These are phyloP conservation scores for Ophiocordyceps camponoti-rufipedis DNA, from an alignment of 2,329 filamentous ascomycete species.

Conservation along the genomic window DNA sequence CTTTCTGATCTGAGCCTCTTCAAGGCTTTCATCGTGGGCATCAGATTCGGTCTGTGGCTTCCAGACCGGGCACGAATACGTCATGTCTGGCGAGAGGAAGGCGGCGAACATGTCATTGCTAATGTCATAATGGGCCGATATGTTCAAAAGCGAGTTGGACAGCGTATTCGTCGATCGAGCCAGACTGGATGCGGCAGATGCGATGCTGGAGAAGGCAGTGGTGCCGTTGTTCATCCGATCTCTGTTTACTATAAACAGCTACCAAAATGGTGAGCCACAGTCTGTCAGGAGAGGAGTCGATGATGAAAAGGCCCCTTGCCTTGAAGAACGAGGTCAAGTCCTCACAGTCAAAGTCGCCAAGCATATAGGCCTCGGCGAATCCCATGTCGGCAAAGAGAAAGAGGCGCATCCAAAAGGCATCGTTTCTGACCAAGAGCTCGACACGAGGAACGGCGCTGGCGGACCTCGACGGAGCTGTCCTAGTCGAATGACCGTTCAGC, in stretches of 20 bases:
- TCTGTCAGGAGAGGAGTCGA: neutral
- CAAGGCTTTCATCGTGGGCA: slow-evolving; percentile 31
- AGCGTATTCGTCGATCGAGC: slow-evolving; percentile 39
- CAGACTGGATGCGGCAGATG: slow-evolving; percentile 36
- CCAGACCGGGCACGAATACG: slow-evolving; percentile 57
- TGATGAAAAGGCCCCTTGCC: slow-evolving; percentile 14
- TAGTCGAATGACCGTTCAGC: slow-evolving; percentile 16
- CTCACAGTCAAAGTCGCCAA: slow-evolving; percentile 48
- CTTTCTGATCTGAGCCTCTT: slow-evolving; percentile 50
- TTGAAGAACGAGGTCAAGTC: slow-evolving; percentile 53
- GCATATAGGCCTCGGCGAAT: slow-evolving; percentile 56
- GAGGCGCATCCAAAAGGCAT: slow-evolving; percentile 52
- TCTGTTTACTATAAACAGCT: slow-evolving; percentile 58
- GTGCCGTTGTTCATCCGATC: slow-evolving; percentile 43
- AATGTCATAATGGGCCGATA: slow-evolving; percentile 58
- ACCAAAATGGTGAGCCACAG: neutral
- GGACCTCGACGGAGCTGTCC: slow-evolving; percentile 14
- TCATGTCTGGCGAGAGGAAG: slow-evolving; percentile 60
- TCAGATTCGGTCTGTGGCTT: neutral
- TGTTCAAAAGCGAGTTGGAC: slow-evolving; percentile 42
- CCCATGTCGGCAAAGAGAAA: slow-evolving; percentile 59
- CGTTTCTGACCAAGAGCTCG: slow-evolving; percentile 41
- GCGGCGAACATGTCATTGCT: slow-evolving; percentile 61
- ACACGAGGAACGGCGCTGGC: slow-evolving; percentile 21
- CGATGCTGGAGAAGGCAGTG: slow-evolving; percentile 41